phyloP scores from a whole-genome alignment of 2,329 filamentous ascomycete genomes.

The Elsinoe perseae region DNA sequence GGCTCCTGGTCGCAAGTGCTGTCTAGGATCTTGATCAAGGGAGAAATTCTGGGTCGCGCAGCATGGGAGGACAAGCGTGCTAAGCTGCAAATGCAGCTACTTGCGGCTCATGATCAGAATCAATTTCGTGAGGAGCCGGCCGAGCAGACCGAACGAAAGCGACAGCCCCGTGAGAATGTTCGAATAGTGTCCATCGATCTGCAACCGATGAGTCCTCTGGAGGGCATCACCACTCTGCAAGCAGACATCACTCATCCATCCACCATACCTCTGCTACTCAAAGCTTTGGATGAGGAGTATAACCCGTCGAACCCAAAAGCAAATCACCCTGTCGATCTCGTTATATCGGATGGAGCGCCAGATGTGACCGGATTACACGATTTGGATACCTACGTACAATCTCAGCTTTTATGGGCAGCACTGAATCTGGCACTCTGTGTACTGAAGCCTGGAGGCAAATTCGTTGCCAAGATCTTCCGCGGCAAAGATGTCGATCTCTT shows the following conservation, averaged over 20 bases:
- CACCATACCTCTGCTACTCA: slow-evolving; percentile 80
- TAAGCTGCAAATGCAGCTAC: slow-evolving; percentile 54
- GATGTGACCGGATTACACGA: slow-evolving; percentile 96
- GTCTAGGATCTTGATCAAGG: slow-evolving; percentile 85
- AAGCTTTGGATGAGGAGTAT: slow-evolving; percentile 67
- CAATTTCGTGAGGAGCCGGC: neutral
- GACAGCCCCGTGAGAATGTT: slow-evolving; percentile 45
- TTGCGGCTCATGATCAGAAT: slow-evolving; percentile 28
- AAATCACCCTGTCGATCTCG: slow-evolving; percentile 77
- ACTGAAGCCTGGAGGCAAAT: slow-evolving; percentile 84
- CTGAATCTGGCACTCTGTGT: slow-evolving; percentile 91
- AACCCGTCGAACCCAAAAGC: slow-evolving; percentile 39
- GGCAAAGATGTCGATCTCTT: slow-evolving; percentile 92
- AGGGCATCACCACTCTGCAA: slow-evolving; percentile 83
- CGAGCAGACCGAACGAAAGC: slow-evolving; percentile 14
- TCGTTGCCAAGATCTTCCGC: slow-evolving; percentile 96
- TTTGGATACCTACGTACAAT: slow-evolving; percentile 96
- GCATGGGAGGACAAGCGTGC: slow-evolving; percentile 83
- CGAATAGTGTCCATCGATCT: slow-evolving; percentile 95
- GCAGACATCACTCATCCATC: slow-evolving; percentile 97
- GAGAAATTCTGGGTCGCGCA: slow-evolving; percentile 76
- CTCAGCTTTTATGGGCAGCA: slow-evolving; percentile 86
- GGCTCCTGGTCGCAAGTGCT: slow-evolving; percentile 97
- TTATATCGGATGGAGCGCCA: slow-evolving; percentile 89
- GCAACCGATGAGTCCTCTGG: slow-evolving; percentile 88